Base-by-base conservation (phyloP, 371 early-diverging fungal species). In the Lichtheimia ramosa region DNA sequence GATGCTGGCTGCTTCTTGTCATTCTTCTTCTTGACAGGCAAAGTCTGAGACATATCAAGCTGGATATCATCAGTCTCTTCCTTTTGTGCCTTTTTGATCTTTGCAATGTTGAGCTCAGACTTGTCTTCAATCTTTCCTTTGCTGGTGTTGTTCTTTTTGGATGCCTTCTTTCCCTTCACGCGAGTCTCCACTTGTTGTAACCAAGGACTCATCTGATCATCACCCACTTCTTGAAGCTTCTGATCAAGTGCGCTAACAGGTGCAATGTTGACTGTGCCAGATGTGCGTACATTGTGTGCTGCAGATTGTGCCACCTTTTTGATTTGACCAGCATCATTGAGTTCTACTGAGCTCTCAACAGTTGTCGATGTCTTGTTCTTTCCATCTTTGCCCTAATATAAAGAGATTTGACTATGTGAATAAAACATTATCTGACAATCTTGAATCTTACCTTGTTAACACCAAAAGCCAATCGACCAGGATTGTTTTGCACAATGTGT, bases 381-480 rank as follows among this genome's bases (percentile, higher is more conserved):
- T 18, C 40, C 14, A 43, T 43, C 53, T 43, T 51, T 61, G 10
- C 48, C 18, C 49, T 12, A 58, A 41, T 16, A 58, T 3, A 16
- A 15, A 16, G 58, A 40, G 27, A 27, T n/a, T 5, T 27, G 34
- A 8, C 34, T 2, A 34, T 34, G 34, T 34, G 10, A 34, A 2
- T 34, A 34, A 2, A 34, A 34, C 5, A 1, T 34, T 8, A 1
- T 34, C 34, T 34, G 2, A 34, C 34, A 34, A 40, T 18, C 16
- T 20, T 16, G n/a, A 39, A 55, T n/a, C 27, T 55, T 25, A 20
- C 18, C 21, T 41, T 70, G 63, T 53, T 70, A 54, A 64, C 68
- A 43, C 86, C 79, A 82, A 82, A 87, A 52, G 77, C 74, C 80
- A 86, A 79, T 48, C 89, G 77, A 52, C 88, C 88, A 27, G 82